Percentiles rank a stretch among this genome's conserved stretches.
These are phyloP conservation scores for Melaleuca alternifolia DNA, from an alignment of 345 rosid genomes.

Conservation along the genomic window DNA sequence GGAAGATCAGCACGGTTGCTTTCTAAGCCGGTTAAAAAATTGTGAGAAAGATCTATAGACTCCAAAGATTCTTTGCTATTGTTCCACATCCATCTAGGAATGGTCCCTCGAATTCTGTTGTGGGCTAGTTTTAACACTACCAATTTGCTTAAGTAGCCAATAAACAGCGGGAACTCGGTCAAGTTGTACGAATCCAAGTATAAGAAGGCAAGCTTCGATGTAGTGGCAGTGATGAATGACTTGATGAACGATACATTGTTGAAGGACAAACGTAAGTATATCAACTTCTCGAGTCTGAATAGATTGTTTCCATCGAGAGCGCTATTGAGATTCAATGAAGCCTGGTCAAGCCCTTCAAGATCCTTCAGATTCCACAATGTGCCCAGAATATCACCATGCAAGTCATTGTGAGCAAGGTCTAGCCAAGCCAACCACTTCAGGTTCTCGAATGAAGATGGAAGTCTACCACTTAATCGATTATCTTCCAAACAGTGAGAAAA, in stretches of 20 bases:
- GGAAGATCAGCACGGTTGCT: not conserved
- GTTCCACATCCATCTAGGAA: not conserved
- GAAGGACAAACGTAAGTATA: rapidly evolving
- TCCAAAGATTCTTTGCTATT: not conserved
- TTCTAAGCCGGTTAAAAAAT: not conserved
- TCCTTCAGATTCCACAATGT: not conserved
- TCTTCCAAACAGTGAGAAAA: not conserved
- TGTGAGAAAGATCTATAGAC: not conserved
- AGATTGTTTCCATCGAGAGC: not conserved
- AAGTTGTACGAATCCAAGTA: no score
- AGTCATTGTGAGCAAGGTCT: not conserved
- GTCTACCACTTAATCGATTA: not conserved
- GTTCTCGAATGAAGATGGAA: no score
- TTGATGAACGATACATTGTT: no score
- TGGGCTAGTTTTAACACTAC: not conserved
- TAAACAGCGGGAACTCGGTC: no score
- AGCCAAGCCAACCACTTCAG: no score
- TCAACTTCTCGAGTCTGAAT: not conserved
- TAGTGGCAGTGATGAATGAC: no score
- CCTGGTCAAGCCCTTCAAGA: rapidly evolving
- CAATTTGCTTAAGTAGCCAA: no score
- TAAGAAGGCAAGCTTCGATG: no score
- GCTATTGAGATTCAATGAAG: not conserved
- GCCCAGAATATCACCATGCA: rapidly evolving
- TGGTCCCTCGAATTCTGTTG: not conserved